Base-by-base conservation (phyloP, 192 early-diverging fungal genomes). In the Coemansia sp. region DNA sequence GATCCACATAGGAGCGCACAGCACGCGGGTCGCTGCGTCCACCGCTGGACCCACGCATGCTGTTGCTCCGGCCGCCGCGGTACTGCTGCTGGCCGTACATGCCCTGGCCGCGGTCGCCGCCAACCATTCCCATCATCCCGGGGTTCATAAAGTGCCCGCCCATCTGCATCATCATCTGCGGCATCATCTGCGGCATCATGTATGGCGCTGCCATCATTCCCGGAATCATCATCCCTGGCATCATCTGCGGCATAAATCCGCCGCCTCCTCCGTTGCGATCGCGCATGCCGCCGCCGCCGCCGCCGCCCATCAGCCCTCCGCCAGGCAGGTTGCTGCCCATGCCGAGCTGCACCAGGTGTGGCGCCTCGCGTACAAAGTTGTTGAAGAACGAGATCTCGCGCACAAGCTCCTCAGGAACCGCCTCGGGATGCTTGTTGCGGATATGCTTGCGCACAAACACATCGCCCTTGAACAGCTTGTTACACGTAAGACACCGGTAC, bases 391-490 rank as follows among this genome's bases (percentile, higher is more conserved):
- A 83, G 20, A 91, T 78, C 73, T 96, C 92, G 44, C 81, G 76
- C 67, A 85, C 84, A 23, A 90, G 64, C 49, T 70, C 68, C 49
- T 88, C 89, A 57, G 88, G 69, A 10, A 82, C 72, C 2, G 67
- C 84, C 34, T 91, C 89, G 14, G 89, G 84, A 74, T 99, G 97
- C 81, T 99, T 99, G 62, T 86, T 87, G 65, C 86, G 71, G 69
- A 99, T 92, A 69, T 99, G 97, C 79, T 99, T 99, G 75, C 87
- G 87, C 23, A 98, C 94, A 89, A 93, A 99, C 64, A 92, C 91
- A 38, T 91, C 87, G 23, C 93, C 97, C 71, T 92, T 91, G 85
- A 99, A 99, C 44, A 96, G 90, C 87, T 99, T 99, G 20, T 81
- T 85, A 83, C 97, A 99, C 61, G 92, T 67, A 66, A 83, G 86